Evolutionary conservation across 495 filamentous ascomycete genomes (phyloP).

Genomic region (Pseudevernia furfuracea): DNA sequence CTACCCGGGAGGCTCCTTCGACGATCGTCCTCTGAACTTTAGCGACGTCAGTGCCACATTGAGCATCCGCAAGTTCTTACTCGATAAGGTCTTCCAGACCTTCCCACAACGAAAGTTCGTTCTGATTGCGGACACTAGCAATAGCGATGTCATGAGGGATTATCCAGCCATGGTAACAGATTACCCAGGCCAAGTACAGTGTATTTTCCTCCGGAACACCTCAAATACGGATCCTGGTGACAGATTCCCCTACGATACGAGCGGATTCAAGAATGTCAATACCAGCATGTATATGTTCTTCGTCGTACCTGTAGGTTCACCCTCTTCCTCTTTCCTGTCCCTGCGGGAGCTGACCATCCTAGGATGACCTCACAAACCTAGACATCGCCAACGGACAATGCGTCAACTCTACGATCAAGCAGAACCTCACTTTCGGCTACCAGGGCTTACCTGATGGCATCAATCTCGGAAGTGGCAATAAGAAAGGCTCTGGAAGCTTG

Average conservation of each 20-base stretch:
- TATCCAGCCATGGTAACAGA: constrained; percentile 58
- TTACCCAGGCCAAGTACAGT: constrained; percentile 64
- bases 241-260: constrained; percentile 67
- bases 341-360: not conserved
- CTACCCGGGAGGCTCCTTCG: constrained; percentile 65
- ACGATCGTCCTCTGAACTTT: constrained; percentile 73
- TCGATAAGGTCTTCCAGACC: constrained; percentile 64
- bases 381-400: constrained; percentile 66
- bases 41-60: constrained; percentile 63
- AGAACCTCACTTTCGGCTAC: constrained; percentile 61
- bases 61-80: constrained; percentile 57
- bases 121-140: constrained; percentile 68
- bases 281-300: constrained; percentile 73
- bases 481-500: constrained; percentile 12
- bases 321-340: not conserved
- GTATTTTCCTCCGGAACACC: constrained; percentile 72
- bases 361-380: constrained; percentile 57
- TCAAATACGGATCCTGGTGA: constrained; percentile 53
- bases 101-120: constrained; percentile 69
- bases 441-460: constrained; percentile 51
- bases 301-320: constrained; percentile 38
- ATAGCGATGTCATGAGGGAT: constrained; percentile 67
- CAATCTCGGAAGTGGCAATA: constrained; percentile 13
- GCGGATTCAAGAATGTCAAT: constrained; percentile 56
- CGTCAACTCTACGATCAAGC: constrained; percentile 51